Evolutionary conservation across 305 asterid genomes (phyloP), one percentile per base, ranked within the genome.

Genomic region (Rubia balearica): DNA sequence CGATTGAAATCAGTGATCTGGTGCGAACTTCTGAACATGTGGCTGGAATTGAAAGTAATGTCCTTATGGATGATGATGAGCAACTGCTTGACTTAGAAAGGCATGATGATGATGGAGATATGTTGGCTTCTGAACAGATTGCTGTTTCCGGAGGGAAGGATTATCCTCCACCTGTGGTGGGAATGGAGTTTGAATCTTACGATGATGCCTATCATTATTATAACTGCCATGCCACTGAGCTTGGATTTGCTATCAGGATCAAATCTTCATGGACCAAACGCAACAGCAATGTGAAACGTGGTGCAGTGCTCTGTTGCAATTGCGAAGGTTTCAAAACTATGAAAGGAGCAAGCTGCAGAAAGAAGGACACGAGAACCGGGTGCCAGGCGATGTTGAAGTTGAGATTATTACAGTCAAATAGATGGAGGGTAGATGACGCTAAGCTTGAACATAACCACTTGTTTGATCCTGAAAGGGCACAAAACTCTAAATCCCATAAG

Each of bases 191-290:
- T 76, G 95, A 91, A 51, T 82, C 92, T 6, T 91, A 91, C 68
- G 92, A 86, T 38, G 93, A 89, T 82, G 96, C 92, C 75, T 91
- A 91, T 75, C 86, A 82, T 74, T 88, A 83, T 80, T 91, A 87
- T 78, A 91, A 84, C 73, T 81, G 87, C 78, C 85, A 89, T 67
- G 88, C 96, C 57, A 86, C 80, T 80, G 96, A 86, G 81, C 76
- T 87, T 63, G 97, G 97, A 62, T 91, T 89, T 36, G 89, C 88
- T 49, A 85, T 89, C 48, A 81, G 92, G 81, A 95, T 91, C 43
- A 91, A 91, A 80, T 85, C 91, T 30, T 91, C 97, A 1, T 91
- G 96, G 94, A 83, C 90, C 56, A 91, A 89, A 78, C 88, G 93
- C 22, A 85, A 86, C 81, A 91, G 96, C 89, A 30, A 30, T 30